These are phyloP conservation scores for Nicotiana tabacum DNA, from an alignment of 257 asterid species.

Conservation along the genomic window DNA sequence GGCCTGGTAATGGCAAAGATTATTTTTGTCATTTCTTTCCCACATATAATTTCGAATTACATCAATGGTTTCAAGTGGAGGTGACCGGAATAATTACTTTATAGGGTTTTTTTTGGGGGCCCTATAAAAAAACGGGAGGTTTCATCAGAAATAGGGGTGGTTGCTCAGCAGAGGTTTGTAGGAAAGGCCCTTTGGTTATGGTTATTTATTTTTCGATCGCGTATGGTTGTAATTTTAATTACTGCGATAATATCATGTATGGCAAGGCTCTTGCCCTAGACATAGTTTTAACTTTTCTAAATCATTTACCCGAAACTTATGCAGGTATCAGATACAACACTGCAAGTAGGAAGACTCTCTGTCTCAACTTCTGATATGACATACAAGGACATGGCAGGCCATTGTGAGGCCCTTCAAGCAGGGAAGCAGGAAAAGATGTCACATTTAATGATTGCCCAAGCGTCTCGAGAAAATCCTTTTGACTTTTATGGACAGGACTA, in stretches of 20 bases:
- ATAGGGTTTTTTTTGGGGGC: background rate
- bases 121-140: background rate
- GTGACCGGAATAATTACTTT: background rate
- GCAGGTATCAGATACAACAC: conserved; percentile 58
- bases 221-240: background rate
- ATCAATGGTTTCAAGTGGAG: background rate
- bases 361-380: conserved; percentile 44
- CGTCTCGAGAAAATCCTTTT: conserved; percentile 22
- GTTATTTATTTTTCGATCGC: background rate
- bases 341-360: conserved; percentile 42
- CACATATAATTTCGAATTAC: background rate
- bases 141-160: background rate
- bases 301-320: conserved; percentile 19
- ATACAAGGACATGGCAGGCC: conserved; percentile 68
- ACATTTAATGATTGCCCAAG: conserved; percentile 41
- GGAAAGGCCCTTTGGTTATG: background rate
- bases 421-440: conserved; percentile 68
- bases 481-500: conserved; percentile 26
- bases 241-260: background rate
- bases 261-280: background rate
- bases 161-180: background rate
- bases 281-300: background rate
- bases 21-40: background rate
- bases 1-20: background rate
- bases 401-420: conserved; percentile 69